Base-by-base conservation (phyloP, 306 rosid species). In the Crotalaria pallida region DNA sequence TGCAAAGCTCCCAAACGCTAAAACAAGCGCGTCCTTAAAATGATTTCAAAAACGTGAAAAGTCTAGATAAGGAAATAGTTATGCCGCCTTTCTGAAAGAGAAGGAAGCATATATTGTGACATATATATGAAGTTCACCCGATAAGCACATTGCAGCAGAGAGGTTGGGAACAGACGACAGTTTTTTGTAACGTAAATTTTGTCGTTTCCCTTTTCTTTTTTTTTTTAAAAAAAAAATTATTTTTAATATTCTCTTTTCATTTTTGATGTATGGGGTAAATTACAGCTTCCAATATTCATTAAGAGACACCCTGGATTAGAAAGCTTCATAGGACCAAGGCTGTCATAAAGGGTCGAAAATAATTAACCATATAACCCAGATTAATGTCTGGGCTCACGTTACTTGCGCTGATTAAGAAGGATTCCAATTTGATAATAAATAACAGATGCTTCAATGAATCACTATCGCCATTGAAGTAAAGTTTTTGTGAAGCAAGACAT, bases 401-500 rank as follows among this genome's bases (percentile, higher is more conserved):
- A 52, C 33, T 68, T 68, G 26, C 6, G n/a, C 50, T 53, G 23
- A 17, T 7, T 36, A 5, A 49, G 15, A 51, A 21, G 26, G 19
- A 44, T 65, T 18, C 17, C 60, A 12, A 38, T 40, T 38, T 22
- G 17, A 23, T 45, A 12, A n/a, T 45, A 7, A 55, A 69, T n/a
- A 19, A 36, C 34, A 49, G 12, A 12, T 16, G 45, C 56, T 58
- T 31, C 6, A 10, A 21, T 26, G 31, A 38, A 36, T 41, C 60
- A 58, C 33, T 29, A 17, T 7, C 16, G 36, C 48, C 13, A 21
- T 59, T 74, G 24, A 12, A 33, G 66, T 49, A 48, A 52, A 73
- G 58, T 27, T 72, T 16, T 22, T 21, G 10, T n/a, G 58, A 76
- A 38, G 80, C 67, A 76, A 72, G 57, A 71, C 36, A 56, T 77